phyloP scores from a whole-genome alignment of 2,329 filamentous ascomycete species.

The Ustulina deusta region DNA sequence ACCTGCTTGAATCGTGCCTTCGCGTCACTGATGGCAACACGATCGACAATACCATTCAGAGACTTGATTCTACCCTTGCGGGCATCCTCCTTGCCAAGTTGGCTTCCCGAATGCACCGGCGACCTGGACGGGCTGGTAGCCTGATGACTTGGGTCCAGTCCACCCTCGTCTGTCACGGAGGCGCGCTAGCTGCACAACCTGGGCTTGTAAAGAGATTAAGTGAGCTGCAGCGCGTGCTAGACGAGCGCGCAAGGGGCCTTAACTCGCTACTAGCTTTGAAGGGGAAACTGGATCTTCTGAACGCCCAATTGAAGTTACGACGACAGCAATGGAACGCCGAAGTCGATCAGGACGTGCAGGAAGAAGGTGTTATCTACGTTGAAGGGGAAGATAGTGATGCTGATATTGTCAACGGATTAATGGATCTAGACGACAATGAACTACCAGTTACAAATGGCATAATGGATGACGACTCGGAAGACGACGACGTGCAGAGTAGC shows the following conservation, averaged over 20 bases:
- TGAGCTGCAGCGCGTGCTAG: constrained; percentile 85
- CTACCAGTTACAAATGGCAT: constrained; percentile 67
- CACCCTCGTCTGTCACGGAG: constrained; percentile 92
- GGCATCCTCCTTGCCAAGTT: constrained; percentile 83
- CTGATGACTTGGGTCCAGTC: constrained; percentile 97
- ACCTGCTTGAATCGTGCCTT: constrained; percentile 92
- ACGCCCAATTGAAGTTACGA: constrained; percentile 86
- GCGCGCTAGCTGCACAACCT: constrained; percentile 87
- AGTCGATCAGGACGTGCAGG: constrained; percentile 66
- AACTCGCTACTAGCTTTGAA: constrained; percentile 88
- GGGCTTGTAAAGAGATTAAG: constrained; percentile 82
- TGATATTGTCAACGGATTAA: constrained; percentile 56
- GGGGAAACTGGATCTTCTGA: constrained; percentile 94
- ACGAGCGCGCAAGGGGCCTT: constrained; percentile 85
- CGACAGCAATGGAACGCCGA: constrained; percentile 72
- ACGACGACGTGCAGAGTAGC: constrained; percentile 60
- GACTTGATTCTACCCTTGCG: constrained; percentile 87
- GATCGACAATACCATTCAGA: constrained; percentile 89
- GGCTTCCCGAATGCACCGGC: constrained; percentile 85
- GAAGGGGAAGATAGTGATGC: constrained; percentile 79
- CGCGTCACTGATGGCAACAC: constrained; percentile 80
- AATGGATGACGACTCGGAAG: constrained; percentile 69
- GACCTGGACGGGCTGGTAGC: constrained; percentile 88
- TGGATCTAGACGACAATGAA: constrained; percentile 70
- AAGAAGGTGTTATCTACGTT: constrained; percentile 83